These are phyloP conservation scores for Leccinum cinnamomeum DNA, from an alignment of 1,284 basidiomycete species.

Conservation along the genomic window DNA sequence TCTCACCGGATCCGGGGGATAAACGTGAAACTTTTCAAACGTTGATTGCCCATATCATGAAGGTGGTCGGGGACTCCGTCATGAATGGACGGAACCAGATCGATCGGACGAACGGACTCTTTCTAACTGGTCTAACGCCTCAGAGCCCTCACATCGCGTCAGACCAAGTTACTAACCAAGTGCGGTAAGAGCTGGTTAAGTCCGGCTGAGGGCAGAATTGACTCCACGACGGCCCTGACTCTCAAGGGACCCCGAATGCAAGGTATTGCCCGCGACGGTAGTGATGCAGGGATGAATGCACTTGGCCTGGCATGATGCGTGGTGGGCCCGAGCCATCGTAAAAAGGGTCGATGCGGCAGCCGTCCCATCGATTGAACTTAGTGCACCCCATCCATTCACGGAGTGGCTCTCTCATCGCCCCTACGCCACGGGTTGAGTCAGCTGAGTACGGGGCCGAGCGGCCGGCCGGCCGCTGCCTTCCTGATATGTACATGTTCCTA, in stretches of 20 bases:
- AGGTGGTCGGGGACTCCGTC: not conserved
- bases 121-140: not conserved
- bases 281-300: not conserved
- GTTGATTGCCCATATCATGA: not conserved
- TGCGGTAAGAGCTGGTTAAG: not conserved
- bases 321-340: not conserved
- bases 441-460: not conserved
- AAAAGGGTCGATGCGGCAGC: not conserved
- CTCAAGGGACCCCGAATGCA: constrained; percentile 2
- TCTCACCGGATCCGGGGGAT: not conserved
- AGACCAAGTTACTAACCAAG: not conserved
- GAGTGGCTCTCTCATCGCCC: not conserved
- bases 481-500: constrained; percentile 1
- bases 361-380: not conserved
- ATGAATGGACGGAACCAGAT: not conserved
- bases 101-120: not conserved
- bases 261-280: not conserved
- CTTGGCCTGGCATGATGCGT: not conserved
- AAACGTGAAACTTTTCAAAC: not conserved
- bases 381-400: not conserved
- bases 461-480: not conserved
- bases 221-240: constrained; percentile 8
- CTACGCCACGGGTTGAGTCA: not conserved
- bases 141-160: not conserved
- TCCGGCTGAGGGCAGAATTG: constrained; percentile 2